phyloP scores from a whole-genome alignment of 495 filamentous ascomycete species.

The Friedmanniomyces simplex region DNA sequence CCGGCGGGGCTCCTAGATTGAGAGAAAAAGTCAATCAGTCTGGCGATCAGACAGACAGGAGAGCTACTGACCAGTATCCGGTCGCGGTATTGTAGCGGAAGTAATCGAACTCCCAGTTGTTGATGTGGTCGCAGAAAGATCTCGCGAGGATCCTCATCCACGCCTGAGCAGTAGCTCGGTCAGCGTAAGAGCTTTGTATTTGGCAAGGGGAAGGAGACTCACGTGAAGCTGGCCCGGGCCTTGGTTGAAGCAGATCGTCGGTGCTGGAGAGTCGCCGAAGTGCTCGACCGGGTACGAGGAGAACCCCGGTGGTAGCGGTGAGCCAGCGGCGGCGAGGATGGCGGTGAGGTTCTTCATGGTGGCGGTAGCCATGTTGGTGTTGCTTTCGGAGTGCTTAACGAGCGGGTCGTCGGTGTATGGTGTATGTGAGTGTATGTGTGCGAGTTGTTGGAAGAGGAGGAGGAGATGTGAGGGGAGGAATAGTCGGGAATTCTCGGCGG shows the following conservation, averaged over 20 bases:
- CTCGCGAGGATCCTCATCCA: background rate
- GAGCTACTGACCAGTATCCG: background rate
- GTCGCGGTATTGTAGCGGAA: background rate
- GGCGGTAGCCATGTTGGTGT: background rate
- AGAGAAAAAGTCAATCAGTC: background rate
- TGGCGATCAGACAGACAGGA: background rate
- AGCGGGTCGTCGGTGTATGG: background rate
- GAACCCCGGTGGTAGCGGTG: background rate
- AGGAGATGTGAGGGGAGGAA: background rate
- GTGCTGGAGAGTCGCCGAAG: background rate
- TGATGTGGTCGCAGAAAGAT: background rate
- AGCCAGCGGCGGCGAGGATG: background rate
- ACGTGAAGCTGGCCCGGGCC: background rate
- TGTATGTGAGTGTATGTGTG: background rate
- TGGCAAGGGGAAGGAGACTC: background rate
- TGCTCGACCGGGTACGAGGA: background rate
- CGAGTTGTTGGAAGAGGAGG: background rate
- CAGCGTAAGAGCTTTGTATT: background rate
- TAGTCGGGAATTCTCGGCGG: background rate
- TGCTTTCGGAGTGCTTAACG: background rate
- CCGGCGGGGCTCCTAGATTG: background rate
- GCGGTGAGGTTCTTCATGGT: background rate
- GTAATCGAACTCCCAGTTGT: background rate
- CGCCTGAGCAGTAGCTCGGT: background rate
- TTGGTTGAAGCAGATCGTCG: background rate